Evolutionary conservation across 176 grass and related monocot species (phyloP), one percentile per base, ranked within the genome.

Genomic region (Hordeum vulgare): DNA sequence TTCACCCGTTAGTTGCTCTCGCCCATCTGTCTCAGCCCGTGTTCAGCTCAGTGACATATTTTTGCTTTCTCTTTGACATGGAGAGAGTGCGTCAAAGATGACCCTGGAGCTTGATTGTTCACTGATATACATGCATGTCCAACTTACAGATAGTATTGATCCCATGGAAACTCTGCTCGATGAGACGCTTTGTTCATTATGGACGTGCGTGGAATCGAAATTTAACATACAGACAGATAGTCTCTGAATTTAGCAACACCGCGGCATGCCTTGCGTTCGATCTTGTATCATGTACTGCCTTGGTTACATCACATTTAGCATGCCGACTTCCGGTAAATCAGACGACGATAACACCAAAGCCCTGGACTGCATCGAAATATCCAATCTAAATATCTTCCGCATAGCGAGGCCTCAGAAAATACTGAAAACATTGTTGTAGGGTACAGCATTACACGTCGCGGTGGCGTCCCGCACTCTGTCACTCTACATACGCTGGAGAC

Each of bases 1-100:
- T 42, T 81, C 8, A 51, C 53, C 67, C 6, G 63, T 73, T 81
- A 73, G 69, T 75, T 92, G 36, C 66, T 79, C 42, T 74, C 72
- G n/a, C 44, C 75, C 12, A 36, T 83, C 84, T 28, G 66, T 66
- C 71, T 61, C 23, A 47, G 28, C 67, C 25, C 36, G n/a, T 73
- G 45, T 25, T 74, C 17, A 11, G 51, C 51, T 54, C 51, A 54
- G 49, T 20, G 0, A 60, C 37, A 62, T 79, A 65, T 82, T 82
- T 85, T 86, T 28, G n/a, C 51, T 73, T 66, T 25, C 20, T 27
- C 71, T 67, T 70, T 75, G 47, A 60, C 60, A 68, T 80, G 51
- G 81, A 76, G 51, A 29, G 61, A 26, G 62, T 54, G 40, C 21
- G 44, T 31, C 56, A 64, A 63, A 56, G 13, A 61, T 76, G 63